Evolutionary conservation across 495 filamentous ascomycete genomes (phyloP), one percentile per base, ranked within the genome.

Genomic region (Neurospora sp.): DNA sequence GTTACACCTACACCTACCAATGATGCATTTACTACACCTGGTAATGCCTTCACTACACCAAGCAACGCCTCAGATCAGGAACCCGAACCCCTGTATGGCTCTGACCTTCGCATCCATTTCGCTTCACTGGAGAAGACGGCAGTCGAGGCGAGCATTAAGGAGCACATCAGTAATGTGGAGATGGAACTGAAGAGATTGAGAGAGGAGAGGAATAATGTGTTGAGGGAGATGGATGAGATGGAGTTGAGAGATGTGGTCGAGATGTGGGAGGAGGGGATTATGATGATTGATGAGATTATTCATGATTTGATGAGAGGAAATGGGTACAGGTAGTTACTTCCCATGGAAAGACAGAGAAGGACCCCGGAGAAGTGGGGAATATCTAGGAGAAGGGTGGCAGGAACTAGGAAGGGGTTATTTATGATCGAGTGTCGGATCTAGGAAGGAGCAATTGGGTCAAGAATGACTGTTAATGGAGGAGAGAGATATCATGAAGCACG

Each of bases 391-490:
- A 31, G 3, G 31, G 0, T 0, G 31, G 31, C 31, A 31, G 3
- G 31, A 31, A 31, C 31, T 5, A 31, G 31, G 3, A 3, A 31
- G 31, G 31, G 3, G 31, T 4, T 31, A 31, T 31, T 35, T 5
- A 35, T 5, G 10, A 8, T 5, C 0, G 20, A 53, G n/a, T 22
- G 4, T 22, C 35, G 0, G 35, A 37, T 6, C 7, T 0, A 0
- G 42, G 18, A n/a, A 44, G 42, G 42, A 9, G 42, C 2, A 2
- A n/a, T n/a, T 37, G 6, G 35, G 35, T 37, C 39, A 40, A 40
- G 39, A 40, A 40, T 0, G 10, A 40, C 39, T 40, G 9, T 11
- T 11, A 10, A 40, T 40, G 9, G 9, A 40, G 39, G 39, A 40
- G 9, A 11, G 8, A 39, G 10, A 39, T 39, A 39, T 39, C 38